Percentiles rank a stretch among this genome's conserved stretches.
phyloP scores from a whole-genome alignment of 1,139 yeast genomes.

The Sugiyamaella paludigena region DNA sequence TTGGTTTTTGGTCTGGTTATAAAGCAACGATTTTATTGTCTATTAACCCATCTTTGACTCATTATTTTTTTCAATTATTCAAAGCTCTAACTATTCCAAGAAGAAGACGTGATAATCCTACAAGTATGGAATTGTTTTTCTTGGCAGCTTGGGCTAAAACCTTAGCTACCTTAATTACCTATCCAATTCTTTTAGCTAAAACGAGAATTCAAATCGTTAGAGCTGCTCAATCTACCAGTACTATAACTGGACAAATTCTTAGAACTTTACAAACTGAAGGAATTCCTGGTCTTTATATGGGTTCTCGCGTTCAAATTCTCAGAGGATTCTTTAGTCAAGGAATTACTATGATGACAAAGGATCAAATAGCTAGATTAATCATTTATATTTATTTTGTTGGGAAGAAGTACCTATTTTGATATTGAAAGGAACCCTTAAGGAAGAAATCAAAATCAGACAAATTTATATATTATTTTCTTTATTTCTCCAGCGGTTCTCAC shows the following conservation, averaged over 20 bases:
- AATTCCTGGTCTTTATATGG: conserved; percentile 65
- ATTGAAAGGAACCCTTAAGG: background rate
- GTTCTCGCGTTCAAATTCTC: conserved; percentile 41
- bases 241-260: conserved; percentile 28
- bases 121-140: conserved; percentile 31
- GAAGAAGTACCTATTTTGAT: conserved; percentile 12
- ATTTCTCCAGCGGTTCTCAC: no score
- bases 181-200: conserved; percentile 49
- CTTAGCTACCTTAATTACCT: conserved; percentile 36
- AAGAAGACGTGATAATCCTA: conserved; percentile 32
- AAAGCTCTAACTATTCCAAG: conserved; percentile 29
- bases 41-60: conserved; percentile 74
- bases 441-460: background rate
- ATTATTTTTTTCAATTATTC: conserved; percentile 39
- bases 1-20: conserved; percentile 76
- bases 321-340: conserved; percentile 40
- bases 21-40: conserved; percentile 69
- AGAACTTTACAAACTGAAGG: conserved; percentile 66
- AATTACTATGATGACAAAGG: conserved; percentile 39
- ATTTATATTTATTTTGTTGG: conserved; percentile 29
- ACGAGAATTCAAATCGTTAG: conserved; percentile 75
- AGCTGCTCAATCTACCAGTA: conserved; percentile 9
- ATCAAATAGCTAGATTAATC: conserved; percentile 33
- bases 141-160: conserved; percentile 38
- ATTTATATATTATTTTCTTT: no score